Percentiles rank a stretch among this genome's conserved stretches.
phyloP scores from a whole-genome alignment of 2,329 filamentous ascomycete species.

The Coniochaeta sp. region DNA sequence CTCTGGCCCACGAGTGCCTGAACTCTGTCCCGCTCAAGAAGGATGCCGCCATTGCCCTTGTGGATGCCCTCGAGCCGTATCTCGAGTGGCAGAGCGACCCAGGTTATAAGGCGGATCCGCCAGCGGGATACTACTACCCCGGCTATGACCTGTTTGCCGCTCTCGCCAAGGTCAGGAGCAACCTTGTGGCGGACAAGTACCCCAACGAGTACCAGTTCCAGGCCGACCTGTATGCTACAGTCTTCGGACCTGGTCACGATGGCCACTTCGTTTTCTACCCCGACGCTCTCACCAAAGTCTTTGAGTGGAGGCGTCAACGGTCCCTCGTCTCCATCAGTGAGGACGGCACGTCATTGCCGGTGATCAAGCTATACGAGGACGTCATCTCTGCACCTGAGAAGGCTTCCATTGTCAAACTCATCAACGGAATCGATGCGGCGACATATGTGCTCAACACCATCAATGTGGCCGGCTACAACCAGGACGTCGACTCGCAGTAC shows the following conservation, averaged over 20 bases:
- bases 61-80: constrained; percentile 31
- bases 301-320: constrained; percentile 25
- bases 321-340: constrained; percentile 33
- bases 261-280: constrained; percentile 33
- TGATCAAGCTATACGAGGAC: constrained; percentile 41
- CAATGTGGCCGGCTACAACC: constrained; percentile 26
- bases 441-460: constrained; percentile 33
- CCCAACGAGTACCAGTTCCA: constrained; percentile 32
- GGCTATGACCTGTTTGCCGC: constrained; percentile 28
- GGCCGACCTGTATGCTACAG: constrained; percentile 26
- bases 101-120: constrained; percentile 20
- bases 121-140: constrained; percentile 26
- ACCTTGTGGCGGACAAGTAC: constrained; percentile 25
- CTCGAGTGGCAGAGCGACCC: constrained; percentile 31
- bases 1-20: constrained; percentile 30
- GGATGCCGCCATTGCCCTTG: constrained; percentile 27
- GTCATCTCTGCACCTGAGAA: constrained; percentile 13
- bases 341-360: constrained; percentile 21
- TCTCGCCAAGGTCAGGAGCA: constrained; percentile 22
- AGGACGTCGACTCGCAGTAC: constrained; percentile 23
- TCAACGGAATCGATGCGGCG: constrained; percentile 20
- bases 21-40: constrained; percentile 32
- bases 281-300: constrained; percentile 27
- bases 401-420: constrained; percentile 14
- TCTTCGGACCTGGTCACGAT: constrained; percentile 30